Conservation (phyloP, 192 early-diverging fungal genomes). For the Coemansia sp. region DNA sequence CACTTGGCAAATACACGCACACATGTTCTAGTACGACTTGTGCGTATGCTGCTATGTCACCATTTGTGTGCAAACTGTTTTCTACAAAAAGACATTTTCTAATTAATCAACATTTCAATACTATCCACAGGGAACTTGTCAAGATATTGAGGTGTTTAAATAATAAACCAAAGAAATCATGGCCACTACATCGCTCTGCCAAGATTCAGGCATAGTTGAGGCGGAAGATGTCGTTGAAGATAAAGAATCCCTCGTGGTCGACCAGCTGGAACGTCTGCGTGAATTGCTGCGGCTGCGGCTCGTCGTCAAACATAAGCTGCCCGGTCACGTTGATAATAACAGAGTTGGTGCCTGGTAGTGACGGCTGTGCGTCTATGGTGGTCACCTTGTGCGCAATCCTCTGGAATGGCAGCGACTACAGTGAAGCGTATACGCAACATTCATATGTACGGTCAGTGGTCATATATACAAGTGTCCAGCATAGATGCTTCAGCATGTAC, state of each 20-base stretch:
- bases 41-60: no score
- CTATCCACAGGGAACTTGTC: not conserved
- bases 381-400: constrained; percentile 68
- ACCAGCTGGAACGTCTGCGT: constrained; percentile 86
- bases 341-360: constrained; percentile 56
- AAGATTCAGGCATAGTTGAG: constrained; percentile 61
- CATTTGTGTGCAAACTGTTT: no score
- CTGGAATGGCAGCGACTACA: constrained; percentile 69
- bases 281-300: constrained; percentile 76
- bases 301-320: constrained; percentile 82
- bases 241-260: constrained; percentile 68
- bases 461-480: not conserved
- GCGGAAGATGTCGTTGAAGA: constrained; percentile 87
- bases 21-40: not conserved
- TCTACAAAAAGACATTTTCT: not conserved
- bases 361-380: constrained; percentile 81
- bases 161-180: not conserved
- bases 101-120: not conserved
- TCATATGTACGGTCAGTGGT: not conserved
- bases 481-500: constrained; percentile 18
- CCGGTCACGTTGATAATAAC: constrained; percentile 85
- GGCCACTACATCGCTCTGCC: not conserved
- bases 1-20: not conserved
- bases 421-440: not conserved
- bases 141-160: not conserved